Evolutionary conservation across 352 stramenopile species (phyloP).

Genomic region (Phytophthora chlamydospora): DNA sequence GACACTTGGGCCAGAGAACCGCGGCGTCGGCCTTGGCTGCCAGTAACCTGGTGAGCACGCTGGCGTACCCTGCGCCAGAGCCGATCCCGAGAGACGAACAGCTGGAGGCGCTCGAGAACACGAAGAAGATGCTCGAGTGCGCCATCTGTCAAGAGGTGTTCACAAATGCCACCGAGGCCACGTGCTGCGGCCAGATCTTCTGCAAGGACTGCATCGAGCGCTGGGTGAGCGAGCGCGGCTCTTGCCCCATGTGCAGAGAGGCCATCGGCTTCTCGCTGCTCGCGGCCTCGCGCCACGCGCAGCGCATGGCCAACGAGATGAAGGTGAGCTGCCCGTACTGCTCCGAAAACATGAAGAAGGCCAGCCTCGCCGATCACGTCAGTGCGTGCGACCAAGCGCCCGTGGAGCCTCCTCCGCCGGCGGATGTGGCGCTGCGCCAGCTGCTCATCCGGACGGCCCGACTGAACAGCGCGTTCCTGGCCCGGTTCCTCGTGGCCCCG

Average conservation of each 20-base stretch:
- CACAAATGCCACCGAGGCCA: constrained; percentile 71
- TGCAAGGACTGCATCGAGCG: constrained; percentile 83
- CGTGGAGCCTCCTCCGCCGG: constrained; percentile 73
- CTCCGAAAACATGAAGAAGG: constrained; percentile 77
- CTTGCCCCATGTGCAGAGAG: constrained; percentile 85
- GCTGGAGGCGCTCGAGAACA: constrained; percentile 81
- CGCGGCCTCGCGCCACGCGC: constrained; percentile 65
- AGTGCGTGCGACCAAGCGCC: constrained; percentile 66
- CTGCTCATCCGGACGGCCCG: constrained; percentile 64
- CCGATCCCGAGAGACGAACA: constrained; percentile 79
- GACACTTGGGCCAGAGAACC: constrained; percentile 79
- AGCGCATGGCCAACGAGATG: constrained; percentile 89
- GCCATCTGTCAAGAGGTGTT: constrained; percentile 89
- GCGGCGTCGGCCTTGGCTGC: constrained; percentile 72
- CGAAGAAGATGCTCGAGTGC: constrained; percentile 86
- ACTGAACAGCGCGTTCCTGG: constrained; percentile 57
- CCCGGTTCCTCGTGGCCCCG: constrained; percentile 63
- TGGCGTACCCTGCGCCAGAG: constrained; percentile 58
- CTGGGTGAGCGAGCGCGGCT: constrained; percentile 81
- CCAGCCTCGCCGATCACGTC: constrained; percentile 66
- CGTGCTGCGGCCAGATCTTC: constrained; percentile 87
- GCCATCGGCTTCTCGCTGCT: constrained; percentile 74
- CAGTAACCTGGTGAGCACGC: constrained; percentile 77
- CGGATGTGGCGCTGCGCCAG: constrained; percentile 69
- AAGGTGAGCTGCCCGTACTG: constrained; percentile 77